Conservation (phyloP, 129 eudicot species). For the Flaveria ramosissima region DNA sequence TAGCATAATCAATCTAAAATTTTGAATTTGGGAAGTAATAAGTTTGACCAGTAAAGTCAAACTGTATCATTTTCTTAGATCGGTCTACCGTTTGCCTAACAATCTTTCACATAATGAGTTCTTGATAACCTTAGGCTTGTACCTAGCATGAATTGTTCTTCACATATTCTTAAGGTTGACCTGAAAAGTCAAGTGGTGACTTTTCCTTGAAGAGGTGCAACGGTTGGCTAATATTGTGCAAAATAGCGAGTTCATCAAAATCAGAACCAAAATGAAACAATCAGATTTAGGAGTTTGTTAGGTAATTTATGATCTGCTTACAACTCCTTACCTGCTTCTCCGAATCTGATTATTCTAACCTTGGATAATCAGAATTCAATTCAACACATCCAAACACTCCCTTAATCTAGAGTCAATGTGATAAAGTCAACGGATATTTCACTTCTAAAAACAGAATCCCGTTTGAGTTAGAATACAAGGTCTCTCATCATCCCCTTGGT, state of each 20-base stretch:
- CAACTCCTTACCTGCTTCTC: background rate
- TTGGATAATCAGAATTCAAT: background rate
- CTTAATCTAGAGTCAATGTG: no score
- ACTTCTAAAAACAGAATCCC: no score
- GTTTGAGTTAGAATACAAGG: no score
- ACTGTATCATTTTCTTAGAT: background rate
- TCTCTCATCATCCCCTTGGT: background rate
- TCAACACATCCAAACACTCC: no score
- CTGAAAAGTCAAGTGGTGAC: background rate
- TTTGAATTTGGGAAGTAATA: background rate
- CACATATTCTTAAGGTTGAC: background rate
- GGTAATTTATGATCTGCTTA: background rate
- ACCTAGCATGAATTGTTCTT: background rate
- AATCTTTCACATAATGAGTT: background rate
- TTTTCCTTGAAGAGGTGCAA: background rate
- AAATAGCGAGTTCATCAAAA: background rate
- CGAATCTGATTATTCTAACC: background rate
- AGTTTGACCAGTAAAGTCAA: slow-evolving; percentile 13
- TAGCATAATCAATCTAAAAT: background rate
- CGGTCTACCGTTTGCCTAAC: background rate
- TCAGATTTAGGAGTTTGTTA: background rate
- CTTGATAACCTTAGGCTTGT: slow-evolving; percentile 15
- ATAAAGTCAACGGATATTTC: no score
- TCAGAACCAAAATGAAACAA: background rate
- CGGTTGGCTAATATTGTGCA: background rate